A percentile compares a stretch with the other conserved stretches of the same genome.
These are phyloP conservation scores for Naematelia aurantialba DNA, from an alignment of 768 basidiomycete genomes.

Conservation along the genomic window DNA sequence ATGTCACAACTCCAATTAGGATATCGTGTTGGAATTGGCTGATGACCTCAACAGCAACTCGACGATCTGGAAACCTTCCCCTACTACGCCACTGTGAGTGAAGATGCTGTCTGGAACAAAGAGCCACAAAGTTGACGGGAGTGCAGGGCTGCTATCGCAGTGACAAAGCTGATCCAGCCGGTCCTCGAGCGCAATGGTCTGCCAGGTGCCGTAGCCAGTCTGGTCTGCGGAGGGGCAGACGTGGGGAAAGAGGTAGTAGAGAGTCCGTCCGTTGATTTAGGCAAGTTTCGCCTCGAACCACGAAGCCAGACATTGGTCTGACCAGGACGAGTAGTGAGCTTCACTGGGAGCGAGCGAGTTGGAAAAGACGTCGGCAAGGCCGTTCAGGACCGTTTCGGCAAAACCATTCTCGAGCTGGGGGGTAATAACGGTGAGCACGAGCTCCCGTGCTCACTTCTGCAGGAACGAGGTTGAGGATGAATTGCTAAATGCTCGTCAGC, in stretches of 20 bases:
- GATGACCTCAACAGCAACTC: slow-evolving; percentile 49
- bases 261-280: slow-evolving; percentile 70
- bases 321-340: slow-evolving; percentile 63
- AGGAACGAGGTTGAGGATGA: no score
- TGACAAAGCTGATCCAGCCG: slow-evolving; percentile 74
- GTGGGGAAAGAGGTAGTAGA: slow-evolving; percentile 74
- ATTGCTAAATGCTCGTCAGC: slow-evolving; percentile 55
- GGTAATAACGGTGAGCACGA: slow-evolving; percentile 78
- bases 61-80: slow-evolving; percentile 90
- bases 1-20: background rate
- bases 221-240: slow-evolving; percentile 78
- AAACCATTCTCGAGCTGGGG: slow-evolving; percentile 80
- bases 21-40: background rate
- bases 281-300: slow-evolving; percentile 53
- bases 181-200: slow-evolving; percentile 79
- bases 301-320: background rate
- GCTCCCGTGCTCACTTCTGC: no score
- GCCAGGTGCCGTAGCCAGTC: slow-evolving; percentile 75
- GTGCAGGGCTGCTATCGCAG: slow-evolving; percentile 63
- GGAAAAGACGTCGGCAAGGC: slow-evolving; percentile 82
- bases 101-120: slow-evolving; percentile 7
- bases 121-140: background rate
- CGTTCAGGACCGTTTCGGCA: slow-evolving; percentile 84
- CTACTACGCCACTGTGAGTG: slow-evolving; percentile 79
- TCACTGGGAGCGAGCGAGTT: slow-evolving; percentile 87